A percentile compares a stretch with the other conserved stretches of the same genome.
Conservation (phyloP, 2,329 filamentous ascomycete genomes). For the Pseudogymnoascus sp. region DNA sequence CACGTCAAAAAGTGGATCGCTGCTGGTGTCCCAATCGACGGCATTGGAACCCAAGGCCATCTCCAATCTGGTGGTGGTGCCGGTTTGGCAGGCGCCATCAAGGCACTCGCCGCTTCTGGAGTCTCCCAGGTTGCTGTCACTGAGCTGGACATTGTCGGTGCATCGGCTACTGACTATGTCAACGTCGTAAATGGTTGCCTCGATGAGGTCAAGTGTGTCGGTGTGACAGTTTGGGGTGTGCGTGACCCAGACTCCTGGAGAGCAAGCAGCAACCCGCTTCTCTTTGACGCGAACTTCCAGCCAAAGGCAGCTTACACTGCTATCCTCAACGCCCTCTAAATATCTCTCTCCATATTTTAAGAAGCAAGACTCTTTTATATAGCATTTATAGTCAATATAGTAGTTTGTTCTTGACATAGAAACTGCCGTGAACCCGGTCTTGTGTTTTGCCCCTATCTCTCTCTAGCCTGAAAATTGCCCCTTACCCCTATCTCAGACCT, state of each 20-base stretch:
- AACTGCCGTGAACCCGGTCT: not conserved
- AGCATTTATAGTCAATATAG: not conserved
- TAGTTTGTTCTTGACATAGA: not conserved
- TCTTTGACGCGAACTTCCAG: constrained; percentile 44
- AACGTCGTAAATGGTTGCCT: constrained; percentile 18
- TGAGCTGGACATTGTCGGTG: constrained; percentile 47
- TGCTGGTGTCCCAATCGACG: constrained; percentile 51
- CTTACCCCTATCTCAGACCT: not conserved
- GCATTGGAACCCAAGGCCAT: constrained; percentile 39
- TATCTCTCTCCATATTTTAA: not conserved
- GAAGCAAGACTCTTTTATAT: not conserved
- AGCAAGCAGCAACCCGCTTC: constrained; percentile 39
- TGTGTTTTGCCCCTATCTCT: not conserved
- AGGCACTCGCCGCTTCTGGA: constrained; percentile 36
- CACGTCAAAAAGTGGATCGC: constrained; percentile 44
- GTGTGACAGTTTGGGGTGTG: constrained; percentile 24
- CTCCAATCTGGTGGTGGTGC: constrained; percentile 11
- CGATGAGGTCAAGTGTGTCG: constrained; percentile 12
- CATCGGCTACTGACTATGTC: constrained; percentile 34
- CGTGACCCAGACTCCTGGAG: constrained; percentile 42
- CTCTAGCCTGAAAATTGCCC: not conserved
- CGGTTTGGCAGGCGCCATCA: constrained; percentile 13
- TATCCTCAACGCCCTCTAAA: constrained; percentile 18
- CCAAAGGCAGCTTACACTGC: constrained; percentile 45
- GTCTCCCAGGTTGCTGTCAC: constrained; percentile 50